A percentile compares a stretch with the other conserved stretches of the same genome.
Evolutionary conservation across 2,329 filamentous ascomycete species (phyloP).

Genomic region (Alternaria gansuensis): DNA sequence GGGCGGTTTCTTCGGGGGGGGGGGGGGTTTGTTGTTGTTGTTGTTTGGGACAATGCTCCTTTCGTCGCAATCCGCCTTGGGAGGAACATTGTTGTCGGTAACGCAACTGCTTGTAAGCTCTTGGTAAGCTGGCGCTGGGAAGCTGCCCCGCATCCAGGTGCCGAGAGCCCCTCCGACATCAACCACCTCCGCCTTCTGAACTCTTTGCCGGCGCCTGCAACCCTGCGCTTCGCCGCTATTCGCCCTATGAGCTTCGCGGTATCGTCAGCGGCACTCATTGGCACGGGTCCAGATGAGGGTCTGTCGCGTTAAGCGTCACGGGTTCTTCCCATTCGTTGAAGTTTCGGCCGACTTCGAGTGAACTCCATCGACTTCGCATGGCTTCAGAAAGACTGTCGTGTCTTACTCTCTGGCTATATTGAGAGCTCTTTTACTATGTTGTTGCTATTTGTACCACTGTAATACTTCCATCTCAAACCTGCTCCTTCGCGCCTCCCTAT

Average conservation of each 20-base stretch:
- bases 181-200: conserved; percentile 21
- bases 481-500: neutral
- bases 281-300: neutral
- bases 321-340: conserved; percentile 10
- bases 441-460: neutral
- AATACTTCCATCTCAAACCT: neutral
- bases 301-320: conserved; percentile 15
- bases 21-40: too few relatives aligned
- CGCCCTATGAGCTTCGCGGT: conserved; percentile 18
- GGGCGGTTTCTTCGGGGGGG: too few relatives aligned
- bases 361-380: neutral
- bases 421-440: neutral
- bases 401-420: neutral
- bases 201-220: conserved; percentile 17
- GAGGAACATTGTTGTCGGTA: neutral
- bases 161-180: conserved; percentile 26
- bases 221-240: neutral
- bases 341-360: conserved; percentile 7
- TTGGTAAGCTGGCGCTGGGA: conserved; percentile 22
- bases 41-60: neutral
- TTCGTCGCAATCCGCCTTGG: neutral
- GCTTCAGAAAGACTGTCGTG: neutral
- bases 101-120: conserved; percentile 19
- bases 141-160: conserved; percentile 27
- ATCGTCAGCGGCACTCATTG: conserved; percentile 16